Conservation (phyloP, 192 early-diverging fungal genomes). For the Backusella mclennaniae region DNA sequence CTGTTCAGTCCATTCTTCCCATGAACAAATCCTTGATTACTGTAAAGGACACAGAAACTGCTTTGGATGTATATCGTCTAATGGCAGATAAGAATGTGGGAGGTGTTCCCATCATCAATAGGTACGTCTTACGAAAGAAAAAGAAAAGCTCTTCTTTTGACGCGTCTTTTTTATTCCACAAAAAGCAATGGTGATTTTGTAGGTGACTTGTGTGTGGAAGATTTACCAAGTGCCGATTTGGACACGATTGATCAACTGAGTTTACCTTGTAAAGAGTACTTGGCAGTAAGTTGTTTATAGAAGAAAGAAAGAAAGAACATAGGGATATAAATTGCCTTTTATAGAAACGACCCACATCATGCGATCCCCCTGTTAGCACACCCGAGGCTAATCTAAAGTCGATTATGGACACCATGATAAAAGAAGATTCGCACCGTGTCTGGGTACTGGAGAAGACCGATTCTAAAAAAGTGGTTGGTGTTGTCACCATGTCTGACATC, state of each 20-base stretch:
- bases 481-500: constrained; percentile 60
- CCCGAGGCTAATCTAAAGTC: constrained; percentile 35
- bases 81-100: constrained; percentile 51
- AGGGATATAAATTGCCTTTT: neutral
- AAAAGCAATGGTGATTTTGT: constrained; percentile 34
- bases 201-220: constrained; percentile 47
- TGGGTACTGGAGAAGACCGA: constrained; percentile 49
- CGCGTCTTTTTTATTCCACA: neutral
- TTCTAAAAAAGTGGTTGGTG: constrained; percentile 40
- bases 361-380: constrained; percentile 21
- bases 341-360: constrained; percentile 5
- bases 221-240: constrained; percentile 49
- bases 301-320: neutral
- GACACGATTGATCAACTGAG: constrained; percentile 41
- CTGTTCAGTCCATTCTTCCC: constrained; percentile 36
- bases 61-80: constrained; percentile 48
- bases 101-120: constrained; percentile 56
- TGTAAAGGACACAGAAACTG: constrained; percentile 40
- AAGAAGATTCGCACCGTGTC: constrained; percentile 51
- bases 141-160: neutral
- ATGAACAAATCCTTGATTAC: constrained; percentile 29
- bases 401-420: constrained; percentile 39
- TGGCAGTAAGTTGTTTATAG: constrained; percentile 38
- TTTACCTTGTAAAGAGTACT: constrained; percentile 48
- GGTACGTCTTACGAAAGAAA: neutral